Base-by-base conservation (phyloP, 208 protist species). In the Willaertia magna region DNA sequence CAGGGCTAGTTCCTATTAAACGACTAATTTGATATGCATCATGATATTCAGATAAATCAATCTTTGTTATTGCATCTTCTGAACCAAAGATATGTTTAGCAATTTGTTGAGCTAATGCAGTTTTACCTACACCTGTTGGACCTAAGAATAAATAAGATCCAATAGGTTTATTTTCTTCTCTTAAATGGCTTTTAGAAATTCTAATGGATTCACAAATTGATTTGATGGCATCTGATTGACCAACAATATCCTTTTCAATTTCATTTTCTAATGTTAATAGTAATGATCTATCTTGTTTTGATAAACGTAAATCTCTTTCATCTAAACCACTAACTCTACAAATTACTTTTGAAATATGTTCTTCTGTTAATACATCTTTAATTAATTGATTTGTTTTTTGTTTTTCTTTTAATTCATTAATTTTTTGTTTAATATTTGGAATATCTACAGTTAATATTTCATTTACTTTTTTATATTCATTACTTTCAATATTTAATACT, bases 21-120 rank as follows among this genome's bases (percentile, higher is more conserved):
- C 97, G 92, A 2, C 96, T 89, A 3, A 99, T 96, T 11, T 93
- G 93, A 90, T 98, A 96, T 74, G 91, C 84, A 89, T 99, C 96
- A 95, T 98, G 99, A 92, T 99, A 99, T 92, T 99, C 97, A 85
- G 91, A 95, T 97, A 99, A 99, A 92, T 99, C 98, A 82, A 99
- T 96, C 40, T 97, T 93, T 52, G 98, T 93, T 47, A 99, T 97
- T 84, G 94, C 92, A 16, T 95, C 92, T 44, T 99, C 97, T 79
- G 97, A 93, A 89, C 99, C 97, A 85, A 99, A 99, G 26, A 99
- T 93, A 44, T 97, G 93, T 84, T 89, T 89, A 3, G 96, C 95
- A 3, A 99, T 91, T 67, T 94, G 89, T 90, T 99, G 99, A 87
- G 94, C 95, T 47, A 99, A 89, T 88, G 98, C 96, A 42, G 97